Conservation (phyloP, 2,329 filamentous ascomycete genomes). For the Colletotrichum eremochloae region DNA sequence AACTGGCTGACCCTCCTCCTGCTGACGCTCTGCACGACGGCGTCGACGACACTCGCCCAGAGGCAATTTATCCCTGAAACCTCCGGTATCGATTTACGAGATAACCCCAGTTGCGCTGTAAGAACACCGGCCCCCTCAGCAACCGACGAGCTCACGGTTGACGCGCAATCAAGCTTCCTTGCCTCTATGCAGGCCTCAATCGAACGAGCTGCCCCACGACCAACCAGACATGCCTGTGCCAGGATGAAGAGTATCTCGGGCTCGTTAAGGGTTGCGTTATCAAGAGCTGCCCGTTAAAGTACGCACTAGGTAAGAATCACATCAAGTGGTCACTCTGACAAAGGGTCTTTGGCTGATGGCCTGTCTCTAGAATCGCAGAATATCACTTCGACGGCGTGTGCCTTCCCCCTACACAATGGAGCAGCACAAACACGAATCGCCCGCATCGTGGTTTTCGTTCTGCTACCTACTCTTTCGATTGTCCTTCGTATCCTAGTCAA, state of each 20-base stretch:
- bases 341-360: neutral
- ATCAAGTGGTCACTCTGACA: fast-evolving
- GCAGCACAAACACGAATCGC: neutral
- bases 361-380: conserved; percentile 9
- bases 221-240: conserved; percentile 29
- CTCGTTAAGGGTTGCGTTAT: conserved; percentile 8
- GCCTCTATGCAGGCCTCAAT: conserved; percentile 9
- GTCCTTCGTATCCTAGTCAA: conserved; percentile 18
- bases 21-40: neutral
- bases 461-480: conserved; percentile 21
- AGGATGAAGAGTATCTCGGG: conserved; percentile 12
- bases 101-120: conserved; percentile 30
- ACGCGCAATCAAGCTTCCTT: conserved; percentile 24
- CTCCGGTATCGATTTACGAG: conserved; percentile 10
- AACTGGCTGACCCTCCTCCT: neutral
- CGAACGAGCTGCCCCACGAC: conserved; percentile 14
- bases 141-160: neutral
- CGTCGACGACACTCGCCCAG: conserved; percentile 21
- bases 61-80: conserved; percentile 2
- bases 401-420: conserved; percentile 7
- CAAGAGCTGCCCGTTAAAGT: conserved; percentile 21
- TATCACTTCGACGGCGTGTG: conserved; percentile 27
- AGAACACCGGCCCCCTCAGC: neutral
- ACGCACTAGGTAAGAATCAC: conserved; percentile 9
- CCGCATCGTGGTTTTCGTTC: neutral